Base-by-base conservation (phyloP, 2,329 filamentous ascomycete genomes). In the Pseudopyricularia cyperi region DNA sequence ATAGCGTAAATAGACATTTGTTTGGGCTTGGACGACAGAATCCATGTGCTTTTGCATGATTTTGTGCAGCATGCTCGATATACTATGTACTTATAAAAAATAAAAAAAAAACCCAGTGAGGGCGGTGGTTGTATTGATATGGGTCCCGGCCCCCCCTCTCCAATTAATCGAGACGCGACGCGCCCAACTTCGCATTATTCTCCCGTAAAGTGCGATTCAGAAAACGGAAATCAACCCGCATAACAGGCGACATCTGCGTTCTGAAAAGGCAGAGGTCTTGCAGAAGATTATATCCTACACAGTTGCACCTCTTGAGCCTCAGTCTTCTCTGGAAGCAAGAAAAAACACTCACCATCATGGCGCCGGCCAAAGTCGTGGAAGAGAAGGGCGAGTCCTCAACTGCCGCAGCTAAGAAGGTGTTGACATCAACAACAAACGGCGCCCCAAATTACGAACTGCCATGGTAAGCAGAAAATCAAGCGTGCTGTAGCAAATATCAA, bases 401-500 rank as follows among this genome's bases (percentile, higher is more conserved):
- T 5, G 71, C 79, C 39, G 78, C 57, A 22, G 70, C 74, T 46
- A 83, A 81, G 60, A 76, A 77, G 58, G 73, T 72, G 2, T 61
- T 80, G 44, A 71, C 71, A 19, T 65, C 72, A 5, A 71, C 70
- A 24, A 65, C 75, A 4, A 79, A 73, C 57, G 75, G 72, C 48
- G 68, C 69, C 19, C 56, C 71, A 9, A 79, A 72, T 58, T 90
- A 89, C 60, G 87, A 93, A 66, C 72, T 93, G 53, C 87, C 87
- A 69, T 93, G 87, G 86, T 89, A 71, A 54, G 63, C 52, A 34
- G 11, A 9, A 11, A 24, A 24, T 9, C 22, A 46, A 7, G n/a
- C 47, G 34, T 52, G 14, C 49, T 44, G 22, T 32, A 15, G 34
- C 19, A 6, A 14, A 7, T 6, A 6, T 6, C 22, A 44, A 19